Base-by-base conservation (phyloP, 805 yeast genomes). In the Candida xiaguanensis region DNA sequence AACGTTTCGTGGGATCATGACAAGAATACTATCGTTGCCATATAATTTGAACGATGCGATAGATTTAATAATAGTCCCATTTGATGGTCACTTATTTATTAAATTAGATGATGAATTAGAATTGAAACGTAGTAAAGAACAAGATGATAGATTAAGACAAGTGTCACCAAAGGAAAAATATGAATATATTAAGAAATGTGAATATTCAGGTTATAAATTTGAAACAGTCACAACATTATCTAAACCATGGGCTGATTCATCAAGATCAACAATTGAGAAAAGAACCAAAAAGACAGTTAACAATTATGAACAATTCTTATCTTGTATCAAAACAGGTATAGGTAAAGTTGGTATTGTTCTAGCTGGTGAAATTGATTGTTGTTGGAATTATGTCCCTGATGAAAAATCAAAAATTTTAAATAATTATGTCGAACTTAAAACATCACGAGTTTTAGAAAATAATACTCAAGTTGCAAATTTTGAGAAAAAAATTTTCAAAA, bases 341-440 rank as follows among this genome's bases (percentile, higher is more conserved):
- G 96, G 96, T 7, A 74, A 72, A 33, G 73, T 78, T 14, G 77
- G 75, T 45, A 61, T 88, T 31, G 58, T 86, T 5, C 59, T 89
- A 32, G 95, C 89, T 1, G 96, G 96, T 2, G 98, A 93, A 63
- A 86, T 91, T 15, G 98, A 91, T 60, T 84, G 96, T 57, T 82
- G 84, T 8, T 84, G 82, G 74, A 96, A 89, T 57, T 87, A 77
- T 51, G 75, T 80, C 47, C 88, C 90, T 2, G 50, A 43, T 5
- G 57, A 31, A 42, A 43, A 39, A 4, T 42, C 45, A 16, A 77
- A 76, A 43, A 74, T 80, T 16, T 64, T 87, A 32, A 58, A 72
- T 3, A 95, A 87, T 59, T 93, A 93, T 56, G 82, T 82, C 6
- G 97, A 93, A 58, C 67, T 93, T 47, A 91, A 90, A 54, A 86